These are phyloP conservation scores for Musa acuminata DNA, from an alignment of 176 grass and related monocot species.

Conservation along the genomic window DNA sequence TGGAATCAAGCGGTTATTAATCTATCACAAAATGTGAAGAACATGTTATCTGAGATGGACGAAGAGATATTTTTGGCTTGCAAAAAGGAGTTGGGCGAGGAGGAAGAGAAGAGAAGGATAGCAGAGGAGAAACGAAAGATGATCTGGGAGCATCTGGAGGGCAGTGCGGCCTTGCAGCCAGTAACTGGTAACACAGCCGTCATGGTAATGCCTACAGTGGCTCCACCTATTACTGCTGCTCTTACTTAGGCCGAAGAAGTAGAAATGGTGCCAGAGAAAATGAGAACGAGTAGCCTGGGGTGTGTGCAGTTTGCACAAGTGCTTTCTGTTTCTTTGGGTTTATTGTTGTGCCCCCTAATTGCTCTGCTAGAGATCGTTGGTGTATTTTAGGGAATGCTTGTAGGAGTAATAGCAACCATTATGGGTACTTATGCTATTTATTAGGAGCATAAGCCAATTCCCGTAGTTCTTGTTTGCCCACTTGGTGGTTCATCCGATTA, in stretches of 20 bases:
- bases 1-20: conserved; percentile 93
- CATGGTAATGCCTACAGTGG: conserved; percentile 27
- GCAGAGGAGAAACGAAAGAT: conserved; percentile 51
- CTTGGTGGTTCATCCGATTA: too few relatives aligned
- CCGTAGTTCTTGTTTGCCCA: too few relatives aligned
- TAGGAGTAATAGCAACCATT: too few relatives aligned
- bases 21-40: conserved; percentile 67
- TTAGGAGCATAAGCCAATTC: too few relatives aligned
- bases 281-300: not conserved
- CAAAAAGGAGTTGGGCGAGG: conserved; percentile 52
- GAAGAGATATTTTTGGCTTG: conserved; percentile 62
- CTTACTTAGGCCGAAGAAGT: conserved; percentile 19
- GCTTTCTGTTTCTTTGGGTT: too few relatives aligned
- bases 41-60: conserved; percentile 89
- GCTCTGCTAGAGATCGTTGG: too few relatives aligned
- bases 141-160: conserved; percentile 79
- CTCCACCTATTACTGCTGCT: conserved; percentile 39
- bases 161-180: conserved; percentile 25
- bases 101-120: conserved; percentile 53
- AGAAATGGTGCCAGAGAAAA: not conserved
- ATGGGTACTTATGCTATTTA: too few relatives aligned
- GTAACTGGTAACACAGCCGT: conserved; percentile 42
- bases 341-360: too few relatives aligned
- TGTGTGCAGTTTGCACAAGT: too few relatives aligned
- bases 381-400: too few relatives aligned